Base-by-base conservation (phyloP, 2,329 filamentous ascomycete species). In the Venturia asperata region DNA sequence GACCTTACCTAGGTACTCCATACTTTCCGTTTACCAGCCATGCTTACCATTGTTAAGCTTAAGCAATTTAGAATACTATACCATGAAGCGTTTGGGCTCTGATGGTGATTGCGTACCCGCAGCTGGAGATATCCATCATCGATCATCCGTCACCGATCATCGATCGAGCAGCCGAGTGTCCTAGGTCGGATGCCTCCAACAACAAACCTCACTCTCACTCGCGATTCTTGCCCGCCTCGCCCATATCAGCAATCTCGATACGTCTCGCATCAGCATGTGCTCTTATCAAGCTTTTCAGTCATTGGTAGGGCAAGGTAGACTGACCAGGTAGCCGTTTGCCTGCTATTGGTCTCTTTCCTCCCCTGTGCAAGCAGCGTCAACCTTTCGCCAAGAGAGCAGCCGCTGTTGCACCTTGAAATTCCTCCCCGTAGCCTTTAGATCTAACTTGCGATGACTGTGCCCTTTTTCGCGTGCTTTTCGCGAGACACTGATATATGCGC, bases 331-430 rank as follows among this genome's bases (percentile, higher is more conserved):
- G 27, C n/a, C 13, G 27, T 56, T n/a, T 13, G 15, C 52, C 30
- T 56, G 21, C 52, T n/a, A 37, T 30, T 19, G 52, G 52, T 56
- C 52, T n/a, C 52, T n/a, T 56, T n/a, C n/a, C n/a, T n/a, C n/a
- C n/a, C n/a, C 52, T 56, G 52, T 56, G 52, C 19, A 34, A 55
- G 17, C 1, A 3, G 45, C 15, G 15, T 41, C 45, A 17, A 55
- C 30, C 27, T 21, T 11, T 19, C 27, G n/a, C 21, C 47, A 52
- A 52, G 21, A 30, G 6, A 24, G n/a, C 42, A 45, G 42, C 45
- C 19, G n/a, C 24, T 55, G 24, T 17, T 34, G 30, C 21, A 52
- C 47, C n/a, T 7, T 52, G 47, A 24, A 11, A 24, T 5, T 27
- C 9, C 7, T 24, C 9, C n/a, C 9, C 9, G 19, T 4, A 19